Conservation (phyloP, 305 asterid species). For the Rubia balearica region DNA sequence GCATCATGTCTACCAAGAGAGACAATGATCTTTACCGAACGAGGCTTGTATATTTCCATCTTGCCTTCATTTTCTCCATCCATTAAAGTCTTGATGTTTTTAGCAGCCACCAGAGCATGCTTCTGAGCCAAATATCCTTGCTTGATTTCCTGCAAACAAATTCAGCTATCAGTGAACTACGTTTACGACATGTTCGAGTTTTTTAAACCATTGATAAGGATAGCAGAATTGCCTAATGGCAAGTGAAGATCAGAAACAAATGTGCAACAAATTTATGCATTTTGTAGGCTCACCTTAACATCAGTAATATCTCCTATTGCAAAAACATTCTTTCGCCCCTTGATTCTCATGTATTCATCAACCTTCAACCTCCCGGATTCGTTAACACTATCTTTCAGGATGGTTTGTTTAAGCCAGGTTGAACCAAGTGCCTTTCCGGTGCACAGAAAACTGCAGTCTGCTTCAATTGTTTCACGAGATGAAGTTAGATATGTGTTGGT, state of each 20-base stretch:
- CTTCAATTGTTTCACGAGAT: conserved; percentile 45
- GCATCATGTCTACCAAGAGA: conserved; percentile 77
- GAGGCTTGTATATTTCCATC: conserved; percentile 53
- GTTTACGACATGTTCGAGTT: too few relatives aligned
- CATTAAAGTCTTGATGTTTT: conserved; percentile 52
- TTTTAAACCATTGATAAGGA: too few relatives aligned
- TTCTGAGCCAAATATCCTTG: conserved; percentile 75
- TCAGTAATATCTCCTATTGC: conserved; percentile 76
- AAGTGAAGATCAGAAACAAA: not conserved
- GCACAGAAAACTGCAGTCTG: conserved; percentile 55
- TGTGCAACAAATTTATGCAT: not conserved
- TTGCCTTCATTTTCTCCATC: conserved; percentile 47
- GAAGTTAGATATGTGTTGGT: conserved; percentile 40
- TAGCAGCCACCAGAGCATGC: conserved; percentile 53
- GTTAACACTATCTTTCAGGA: conserved; percentile 44
- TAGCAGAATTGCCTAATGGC: too few relatives aligned
- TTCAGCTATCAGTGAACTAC: not conserved
- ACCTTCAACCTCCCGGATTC: conserved; percentile 54
- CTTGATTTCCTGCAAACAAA: conserved; percentile 51
- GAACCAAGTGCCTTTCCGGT: conserved; percentile 64
- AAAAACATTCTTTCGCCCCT: conserved; percentile 57
- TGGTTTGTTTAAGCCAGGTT: conserved; percentile 46
- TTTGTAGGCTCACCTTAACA: conserved; percentile 38
- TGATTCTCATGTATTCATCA: conserved; percentile 56
- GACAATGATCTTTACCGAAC: conserved; percentile 39